Evolutionary conservation across 2,329 filamentous ascomycete species (phyloP), one percentile per base, ranked within the genome.

Genomic region (Calonectria leucothoes): DNA sequence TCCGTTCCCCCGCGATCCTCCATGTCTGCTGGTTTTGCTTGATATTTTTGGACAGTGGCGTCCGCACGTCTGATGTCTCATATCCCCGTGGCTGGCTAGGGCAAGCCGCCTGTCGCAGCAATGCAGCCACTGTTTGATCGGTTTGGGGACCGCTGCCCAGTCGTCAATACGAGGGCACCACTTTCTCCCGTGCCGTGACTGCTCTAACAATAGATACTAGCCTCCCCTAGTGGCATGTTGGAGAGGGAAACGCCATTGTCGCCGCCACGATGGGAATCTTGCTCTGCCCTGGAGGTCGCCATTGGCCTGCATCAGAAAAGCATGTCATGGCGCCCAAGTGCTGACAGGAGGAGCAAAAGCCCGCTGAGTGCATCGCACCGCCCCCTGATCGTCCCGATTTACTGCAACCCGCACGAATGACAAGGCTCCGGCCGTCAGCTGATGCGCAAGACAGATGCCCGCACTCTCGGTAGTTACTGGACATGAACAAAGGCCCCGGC

Each of bases 101-200:
- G 35, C 49, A 42, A 39, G 23, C 37, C 49, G 23, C 37, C 49
- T 12, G 33, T 45, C n/a, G 17, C 33, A 48, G 42, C 27, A 49
- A 42, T 42, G 39, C 12, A 51, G 20, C 48, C 29, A 45, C 6
- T 67, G 51, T 17, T 17, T 29, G 20, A 29, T 23, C 25, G 31
- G 6, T 31, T 12, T 29, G 15, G 42, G 63, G 63, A 17, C n/a
- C n/a, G n/a, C n/a, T 45, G 42, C 11, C 45, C 35, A n/a, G 23
- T 52, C 33, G 10, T 25, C 57, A 51, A 69, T 55, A 69, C 67
- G 57, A 70, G 67, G 67, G 57, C 52, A 59, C 45, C 67, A 65
- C 67, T 27, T 25, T 52, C n/a, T 42, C 33, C 49, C 66, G 55
- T 51, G 48, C 57, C 57, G 55, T 61, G 42, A 27, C 6, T 39